These are phyloP conservation scores for Inga leiocalycina DNA, from an alignment of 306 rosid genomes.

Conservation along the genomic window DNA sequence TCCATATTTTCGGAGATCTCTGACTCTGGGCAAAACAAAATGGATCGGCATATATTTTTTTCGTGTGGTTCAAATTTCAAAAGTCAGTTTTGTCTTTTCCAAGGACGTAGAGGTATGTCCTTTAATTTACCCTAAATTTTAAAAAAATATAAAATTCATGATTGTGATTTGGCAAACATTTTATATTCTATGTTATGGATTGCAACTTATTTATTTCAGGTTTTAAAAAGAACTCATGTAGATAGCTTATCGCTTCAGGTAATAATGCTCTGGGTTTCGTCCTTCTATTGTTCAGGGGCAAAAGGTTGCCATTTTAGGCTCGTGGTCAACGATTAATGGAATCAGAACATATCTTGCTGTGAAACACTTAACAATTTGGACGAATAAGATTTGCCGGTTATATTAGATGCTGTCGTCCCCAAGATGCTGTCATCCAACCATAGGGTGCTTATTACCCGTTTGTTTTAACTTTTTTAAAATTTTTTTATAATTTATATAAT, in stretches of 20 bases:
- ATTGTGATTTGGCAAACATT: too few relatives aligned
- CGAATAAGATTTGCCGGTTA: not conserved
- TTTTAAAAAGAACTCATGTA: not conserved
- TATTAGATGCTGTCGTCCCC: not conserved
- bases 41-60: not conserved
- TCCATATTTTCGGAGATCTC: not conserved
- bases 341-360: not conserved
- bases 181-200: too few relatives aligned
- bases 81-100: not conserved
- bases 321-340: not conserved
- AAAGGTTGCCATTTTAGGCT: not conserved
- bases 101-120: not conserved
- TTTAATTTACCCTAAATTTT: not conserved
- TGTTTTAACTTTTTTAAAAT: too few relatives aligned
- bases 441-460: not conserved
- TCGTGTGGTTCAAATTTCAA: not conserved
- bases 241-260: not conserved
- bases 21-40: not conserved
- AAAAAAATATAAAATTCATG: too few relatives aligned
- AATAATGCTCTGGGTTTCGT: not conserved
- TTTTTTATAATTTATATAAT: too few relatives aligned
- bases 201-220: too few relatives aligned
- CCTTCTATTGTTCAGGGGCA: not conserved
- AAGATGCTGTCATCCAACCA: not conserved
- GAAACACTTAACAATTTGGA: not conserved